These are phyloP conservation scores for Aureobasidium sp. DNA, from an alignment of 2,329 filamentous ascomycete genomes.

Conservation along the genomic window DNA sequence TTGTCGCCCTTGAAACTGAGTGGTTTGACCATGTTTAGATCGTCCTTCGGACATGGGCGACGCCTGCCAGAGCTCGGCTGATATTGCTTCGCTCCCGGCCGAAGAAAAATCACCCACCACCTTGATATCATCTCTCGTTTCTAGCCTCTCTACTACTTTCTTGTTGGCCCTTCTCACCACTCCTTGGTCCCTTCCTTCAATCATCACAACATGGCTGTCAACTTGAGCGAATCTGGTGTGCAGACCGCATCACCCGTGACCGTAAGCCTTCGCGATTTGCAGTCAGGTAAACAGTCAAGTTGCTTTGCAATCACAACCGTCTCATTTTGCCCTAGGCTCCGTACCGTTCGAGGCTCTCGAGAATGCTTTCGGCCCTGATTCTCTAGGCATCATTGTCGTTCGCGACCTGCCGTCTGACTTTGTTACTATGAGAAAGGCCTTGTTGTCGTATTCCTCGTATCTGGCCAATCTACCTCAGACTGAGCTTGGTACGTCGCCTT, in stretches of 20 bases:
- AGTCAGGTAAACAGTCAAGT: conserved; percentile 16
- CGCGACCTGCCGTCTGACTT: conserved; percentile 73
- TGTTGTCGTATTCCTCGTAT: conserved; percentile 82
- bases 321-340: conserved; percentile 40
- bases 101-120: neutral
- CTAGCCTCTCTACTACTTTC: neutral
- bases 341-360: conserved; percentile 62
- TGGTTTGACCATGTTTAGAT: conserved; percentile 67
- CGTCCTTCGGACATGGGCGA: neutral
- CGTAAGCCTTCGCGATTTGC: conserved; percentile 35
- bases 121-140: neutral
- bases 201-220: conserved; percentile 10
- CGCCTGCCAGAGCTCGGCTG: conserved; percentile 2
- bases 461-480: conserved; percentile 68
- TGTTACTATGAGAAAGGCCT: conserved; percentile 57
- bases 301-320: conserved; percentile 11
- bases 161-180: neutral
- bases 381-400: conserved; percentile 88
- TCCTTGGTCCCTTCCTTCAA: neutral
- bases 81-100: neutral
- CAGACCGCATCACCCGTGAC: conserved; percentile 28
- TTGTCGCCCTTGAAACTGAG: conserved; percentile 97
- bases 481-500: conserved; percentile 54
- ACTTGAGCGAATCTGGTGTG: conserved; percentile 11
- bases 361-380: conserved; percentile 80